Evolutionary conservation across 1,139 yeast genomes (phyloP).

Genomic region (Magnusiomyces clavatus): DNA sequence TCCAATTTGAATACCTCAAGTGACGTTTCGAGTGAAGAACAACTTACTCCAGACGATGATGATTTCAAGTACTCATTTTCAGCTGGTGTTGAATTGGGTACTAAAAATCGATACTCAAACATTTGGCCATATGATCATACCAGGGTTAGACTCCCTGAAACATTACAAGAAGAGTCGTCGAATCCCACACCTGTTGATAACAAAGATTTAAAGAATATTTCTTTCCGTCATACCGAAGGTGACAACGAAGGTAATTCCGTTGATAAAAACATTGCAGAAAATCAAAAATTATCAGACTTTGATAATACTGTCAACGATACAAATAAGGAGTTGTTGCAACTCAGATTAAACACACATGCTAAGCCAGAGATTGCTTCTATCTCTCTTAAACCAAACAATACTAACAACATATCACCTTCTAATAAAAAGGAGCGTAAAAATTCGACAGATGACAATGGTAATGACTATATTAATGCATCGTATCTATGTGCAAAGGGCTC

Average conservation of each 20-base stretch:
- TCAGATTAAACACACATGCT: neutral
- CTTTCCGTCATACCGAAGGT: neutral
- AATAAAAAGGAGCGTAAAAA: neutral
- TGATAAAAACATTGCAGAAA: neutral
- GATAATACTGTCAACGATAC: neutral
- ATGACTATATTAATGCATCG: slow-evolving; percentile 58
- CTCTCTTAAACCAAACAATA: too few species aligned
- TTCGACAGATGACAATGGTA: slow-evolving; percentile 3
- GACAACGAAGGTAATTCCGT: neutral
- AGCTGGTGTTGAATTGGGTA: slow-evolving; percentile 67
- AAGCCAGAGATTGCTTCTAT: neutral
- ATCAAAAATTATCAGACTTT: neutral
- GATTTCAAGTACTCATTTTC: slow-evolving; percentile 41
- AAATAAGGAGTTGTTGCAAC: neutral
- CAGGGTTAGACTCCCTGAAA: slow-evolving; percentile 46
- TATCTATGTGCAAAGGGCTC: slow-evolving; percentile 36
- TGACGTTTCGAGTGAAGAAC: slow-evolving; percentile 12
- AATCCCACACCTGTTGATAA: too few species aligned
- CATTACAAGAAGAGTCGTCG: slow-evolving; percentile 17
- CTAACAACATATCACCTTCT: neutral
- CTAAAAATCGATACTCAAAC: slow-evolving; percentile 68
- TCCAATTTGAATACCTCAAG: neutral
- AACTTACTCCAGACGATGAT: slow-evolving; percentile 9
- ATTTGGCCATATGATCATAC: slow-evolving; percentile 79
- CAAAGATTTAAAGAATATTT: slow-evolving; percentile 14